These are phyloP conservation scores for Cytospora piceae DNA, from an alignment of 2,329 filamentous ascomycete genomes.

Conservation along the genomic window DNA sequence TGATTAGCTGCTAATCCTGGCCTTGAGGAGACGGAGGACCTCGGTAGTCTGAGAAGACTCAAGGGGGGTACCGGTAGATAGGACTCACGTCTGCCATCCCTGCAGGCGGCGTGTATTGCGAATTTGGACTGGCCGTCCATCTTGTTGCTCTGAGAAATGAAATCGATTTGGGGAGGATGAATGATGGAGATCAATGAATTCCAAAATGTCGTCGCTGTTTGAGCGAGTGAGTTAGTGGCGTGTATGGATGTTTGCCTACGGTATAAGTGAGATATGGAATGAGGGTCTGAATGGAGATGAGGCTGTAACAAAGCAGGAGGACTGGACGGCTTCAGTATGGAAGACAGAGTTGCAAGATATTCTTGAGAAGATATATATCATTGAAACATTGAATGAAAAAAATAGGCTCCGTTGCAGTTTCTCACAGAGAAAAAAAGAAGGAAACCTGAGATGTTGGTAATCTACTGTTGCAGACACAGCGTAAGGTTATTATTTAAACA, in stretches of 20 bases:
- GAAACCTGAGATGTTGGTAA: neutral
- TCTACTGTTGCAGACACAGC: neutral
- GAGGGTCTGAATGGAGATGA: neutral
- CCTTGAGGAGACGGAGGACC: neutral
- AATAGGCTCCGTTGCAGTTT: neutral
- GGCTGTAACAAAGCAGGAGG: neutral
- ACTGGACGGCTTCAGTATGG: neutral
- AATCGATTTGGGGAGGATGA: neutral
- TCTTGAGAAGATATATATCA: neutral
- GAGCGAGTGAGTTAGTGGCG: neutral
- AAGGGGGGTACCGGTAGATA: neutral
- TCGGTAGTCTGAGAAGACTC: neutral
- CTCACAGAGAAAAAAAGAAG: neutral
- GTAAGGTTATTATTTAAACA: neutral
- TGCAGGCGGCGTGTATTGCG: conserved; percentile 83
- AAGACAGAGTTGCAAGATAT: neutral
- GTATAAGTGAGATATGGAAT: neutral
- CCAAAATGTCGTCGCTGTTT: neutral
- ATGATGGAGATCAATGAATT: neutral
- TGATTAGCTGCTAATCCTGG: conserved; percentile 10
- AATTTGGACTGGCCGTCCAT: conserved; percentile 62
- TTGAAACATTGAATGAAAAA: neutral
- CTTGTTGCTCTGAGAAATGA: neutral
- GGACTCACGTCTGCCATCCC: conserved; percentile 77
- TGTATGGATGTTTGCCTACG: neutral